Base-by-base conservation (phyloP, 2,329 filamentous ascomycete species). In the Fusarium agapanthi region DNA sequence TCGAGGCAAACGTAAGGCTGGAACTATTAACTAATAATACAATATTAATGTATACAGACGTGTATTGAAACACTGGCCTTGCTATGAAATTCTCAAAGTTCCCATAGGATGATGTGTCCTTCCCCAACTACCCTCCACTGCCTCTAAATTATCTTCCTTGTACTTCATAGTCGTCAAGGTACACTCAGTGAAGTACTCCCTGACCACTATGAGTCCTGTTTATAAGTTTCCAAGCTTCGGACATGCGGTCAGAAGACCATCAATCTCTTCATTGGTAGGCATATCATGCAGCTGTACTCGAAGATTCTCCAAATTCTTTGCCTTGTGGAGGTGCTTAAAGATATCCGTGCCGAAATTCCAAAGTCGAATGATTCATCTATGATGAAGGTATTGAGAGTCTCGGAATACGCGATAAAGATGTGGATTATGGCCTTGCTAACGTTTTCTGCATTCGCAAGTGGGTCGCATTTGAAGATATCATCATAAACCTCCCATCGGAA, bases 381-480 rank as follows among this genome's bases (percentile, higher is more conserved):
- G 4, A 8, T 20, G 13, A 45, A 24, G 13, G 5, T 8, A 9
- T 28, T 22, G 15, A 74, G 32, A 6, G 63, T 73, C 6, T 50
- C 45, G 1, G 57, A 38, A 14, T 68, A 61, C 7, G 57, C 20
- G 13, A 10, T 26, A 7, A 74, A 55, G 3, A 73, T 28, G 16
- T 35, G 30, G 3, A 12, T 20, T 0, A 73, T 24, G 12, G n/a
- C 38, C 8, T 37, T 16, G 6, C 6, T 53, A 10, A 37, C 14
- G 10, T 12, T 14, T 16, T 22, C 7, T 16, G 34, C 2, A 12
- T 26, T 28, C 6, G 24, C 32, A 3, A 9, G 5, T 16, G 13
- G 16, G 32, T 15, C 34, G 16, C n/a, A n/a, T n/a, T 10, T 9
- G 34, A 35, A 35, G 8, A 35, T 35, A 3, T 15, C 34, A 18